phyloP scores from a whole-genome alignment of 1,284 basidiomycete genomes.

The Moniliophthora roreri region DNA sequence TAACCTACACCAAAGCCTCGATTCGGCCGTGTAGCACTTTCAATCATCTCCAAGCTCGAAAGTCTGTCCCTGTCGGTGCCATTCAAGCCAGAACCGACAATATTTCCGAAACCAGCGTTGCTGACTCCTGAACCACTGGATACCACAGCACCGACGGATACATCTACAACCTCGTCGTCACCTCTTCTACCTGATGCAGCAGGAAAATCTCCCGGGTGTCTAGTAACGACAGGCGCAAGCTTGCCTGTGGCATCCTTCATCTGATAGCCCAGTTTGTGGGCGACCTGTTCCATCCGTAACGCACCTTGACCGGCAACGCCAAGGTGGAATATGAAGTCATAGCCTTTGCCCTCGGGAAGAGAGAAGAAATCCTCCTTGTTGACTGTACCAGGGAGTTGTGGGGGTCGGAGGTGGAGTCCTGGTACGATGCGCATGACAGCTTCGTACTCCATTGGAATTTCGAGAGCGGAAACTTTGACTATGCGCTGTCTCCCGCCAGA shows the following conservation, averaged over 20 bases:
- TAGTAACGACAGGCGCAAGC: constrained; percentile 13
- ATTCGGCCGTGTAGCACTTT: constrained; percentile 23
- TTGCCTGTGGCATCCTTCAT: constrained; percentile 66
- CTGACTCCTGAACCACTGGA: no score
- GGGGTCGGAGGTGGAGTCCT: constrained; percentile 61
- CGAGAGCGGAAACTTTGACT: constrained; percentile 61
- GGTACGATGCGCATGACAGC: constrained; percentile 58
- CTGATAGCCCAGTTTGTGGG: constrained; percentile 69
- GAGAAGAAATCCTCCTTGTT: constrained; percentile 28
- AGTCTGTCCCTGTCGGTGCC: constrained; percentile 35
- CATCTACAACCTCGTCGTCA: constrained; percentile 1
- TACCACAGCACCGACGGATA: not conserved
- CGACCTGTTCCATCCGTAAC: constrained; percentile 61
- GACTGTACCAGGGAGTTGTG: constrained; percentile 46
- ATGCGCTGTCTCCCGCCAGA: constrained; percentile 22
- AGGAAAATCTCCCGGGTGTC: constrained; percentile 4
- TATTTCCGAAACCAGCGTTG: constrained; percentile 19
- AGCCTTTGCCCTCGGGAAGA: constrained; percentile 54
- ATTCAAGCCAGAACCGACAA: constrained; percentile 3
- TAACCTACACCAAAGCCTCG: constrained; percentile 39
- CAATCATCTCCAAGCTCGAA: constrained; percentile 32
- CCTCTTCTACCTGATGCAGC: constrained; percentile 5
- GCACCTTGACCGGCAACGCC: constrained; percentile 67
- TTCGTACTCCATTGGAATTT: constrained; percentile 63
- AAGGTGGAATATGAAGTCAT: constrained; percentile 73